phyloP scores from a whole-genome alignment of 768 basidiomycete genomes.

The Leccinum rimulosum region DNA sequence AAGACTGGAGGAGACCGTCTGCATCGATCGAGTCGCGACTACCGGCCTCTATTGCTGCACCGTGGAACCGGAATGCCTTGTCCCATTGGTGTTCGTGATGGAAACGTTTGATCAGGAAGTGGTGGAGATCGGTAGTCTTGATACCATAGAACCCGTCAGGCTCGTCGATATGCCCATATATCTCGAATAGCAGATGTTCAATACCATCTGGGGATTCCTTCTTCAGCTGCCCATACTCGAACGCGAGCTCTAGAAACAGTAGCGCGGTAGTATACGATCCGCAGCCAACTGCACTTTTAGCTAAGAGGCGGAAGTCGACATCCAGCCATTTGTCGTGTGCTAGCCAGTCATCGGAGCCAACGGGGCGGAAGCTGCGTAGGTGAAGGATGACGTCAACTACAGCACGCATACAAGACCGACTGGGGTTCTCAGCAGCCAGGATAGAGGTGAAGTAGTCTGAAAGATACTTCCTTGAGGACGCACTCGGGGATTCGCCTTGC shows the following conservation, averaged over 20 bases:
- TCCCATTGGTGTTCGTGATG: conserved; percentile 94
- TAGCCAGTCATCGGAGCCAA: conserved; percentile 36
- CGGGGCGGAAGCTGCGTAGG: conserved; percentile 64
- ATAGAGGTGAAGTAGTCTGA: conserved; percentile 24
- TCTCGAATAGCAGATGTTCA: conserved; percentile 81
- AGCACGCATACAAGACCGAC: conserved; percentile 48
- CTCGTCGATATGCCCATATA: conserved; percentile 95
- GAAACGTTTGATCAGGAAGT: conserved; percentile 79
- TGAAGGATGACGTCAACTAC: conserved; percentile 79
- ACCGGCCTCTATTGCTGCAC: conserved; percentile 74
- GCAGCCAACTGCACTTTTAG: conserved; percentile 68
- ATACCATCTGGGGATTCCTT: conserved; percentile 33
- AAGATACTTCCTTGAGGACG: conserved; percentile 20
- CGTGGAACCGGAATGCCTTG: conserved; percentile 87
- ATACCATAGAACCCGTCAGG: conserved; percentile 99
- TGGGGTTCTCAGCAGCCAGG: conserved; percentile 25
- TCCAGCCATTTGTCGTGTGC: conserved; percentile 80
- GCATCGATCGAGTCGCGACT: conserved; percentile 40
- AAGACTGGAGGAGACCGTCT: conserved; percentile 70
- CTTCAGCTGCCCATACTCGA: conserved; percentile 42
- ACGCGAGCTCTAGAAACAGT: conserved; percentile 81
- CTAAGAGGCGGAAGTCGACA: conserved; percentile 70
- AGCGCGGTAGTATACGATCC: conserved; percentile 89
- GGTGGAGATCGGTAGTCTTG: conserved; percentile 68
- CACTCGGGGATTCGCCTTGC: not conserved